phyloP scores from a whole-genome alignment of 805 yeast genomes.

The Zygosaccharomyces bisporus region DNA sequence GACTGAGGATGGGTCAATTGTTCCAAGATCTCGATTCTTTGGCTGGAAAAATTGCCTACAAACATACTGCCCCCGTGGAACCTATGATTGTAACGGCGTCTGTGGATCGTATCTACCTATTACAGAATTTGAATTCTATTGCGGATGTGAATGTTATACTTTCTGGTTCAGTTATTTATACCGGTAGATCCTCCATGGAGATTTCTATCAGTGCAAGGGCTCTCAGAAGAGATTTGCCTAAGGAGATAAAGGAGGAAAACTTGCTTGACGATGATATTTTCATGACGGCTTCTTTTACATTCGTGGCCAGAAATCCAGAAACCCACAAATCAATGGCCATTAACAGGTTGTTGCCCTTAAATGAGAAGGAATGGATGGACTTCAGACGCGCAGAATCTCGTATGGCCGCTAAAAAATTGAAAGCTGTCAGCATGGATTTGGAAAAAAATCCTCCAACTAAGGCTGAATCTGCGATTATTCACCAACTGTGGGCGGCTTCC shows the following conservation, averaged over 20 bases:
- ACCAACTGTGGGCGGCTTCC: conserved; percentile 65
- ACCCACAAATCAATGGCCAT: conserved; percentile 89
- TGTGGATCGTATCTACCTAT: conserved; percentile 85
- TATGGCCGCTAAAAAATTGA: conserved; percentile 78
- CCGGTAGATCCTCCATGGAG: conserved; percentile 94
- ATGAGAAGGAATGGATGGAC: conserved; percentile 75
- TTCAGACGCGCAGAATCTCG: conserved; percentile 86
- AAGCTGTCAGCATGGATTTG: conserved; percentile 61
- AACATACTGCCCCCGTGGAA: conserved; percentile 91
- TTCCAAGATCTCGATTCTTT: conserved; percentile 92
- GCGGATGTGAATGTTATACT: conserved; percentile 69
- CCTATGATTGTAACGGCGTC: conserved; percentile 96
- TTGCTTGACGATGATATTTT: conserved; percentile 64
- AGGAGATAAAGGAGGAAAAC: conserved; percentile 49
- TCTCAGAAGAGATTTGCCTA: conserved; percentile 53
- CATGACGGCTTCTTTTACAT: conserved; percentile 86
- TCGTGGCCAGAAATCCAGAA: conserved; percentile 90
- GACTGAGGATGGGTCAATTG: conserved; percentile 85
- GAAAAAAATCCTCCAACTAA: conserved; percentile 68
- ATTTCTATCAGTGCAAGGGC: conserved; percentile 87
- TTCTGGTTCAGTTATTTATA: conserved; percentile 92
- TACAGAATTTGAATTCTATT: conserved; percentile 77
- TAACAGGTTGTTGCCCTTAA: conserved; percentile 70
- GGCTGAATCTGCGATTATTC: conserved; percentile 69
- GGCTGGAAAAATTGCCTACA: conserved; percentile 90